Evolutionary conservation across 139 green algal species (phyloP).

Genomic region (Limnomonas spitsbergensis): DNA sequence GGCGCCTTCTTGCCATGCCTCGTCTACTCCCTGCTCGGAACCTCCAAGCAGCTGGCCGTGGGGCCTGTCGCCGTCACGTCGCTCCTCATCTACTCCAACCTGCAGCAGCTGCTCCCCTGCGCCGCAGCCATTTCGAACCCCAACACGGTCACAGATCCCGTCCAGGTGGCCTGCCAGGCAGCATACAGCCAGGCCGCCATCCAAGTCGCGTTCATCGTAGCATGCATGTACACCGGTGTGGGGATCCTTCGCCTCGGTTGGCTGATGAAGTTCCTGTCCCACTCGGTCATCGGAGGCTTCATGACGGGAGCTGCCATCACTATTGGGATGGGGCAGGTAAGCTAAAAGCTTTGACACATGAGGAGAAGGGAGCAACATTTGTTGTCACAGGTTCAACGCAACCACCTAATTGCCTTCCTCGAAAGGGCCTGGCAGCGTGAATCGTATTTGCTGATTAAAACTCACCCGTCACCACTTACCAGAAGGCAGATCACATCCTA

Average conservation of each 20-base stretch:
- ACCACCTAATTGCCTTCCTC: background rate
- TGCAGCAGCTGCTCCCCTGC: constrained; percentile 25
- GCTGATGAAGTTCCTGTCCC: constrained; percentile 81
- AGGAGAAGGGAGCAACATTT: too few species aligned
- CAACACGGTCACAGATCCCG: constrained; percentile 26
- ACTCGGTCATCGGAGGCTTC: constrained; percentile 83
- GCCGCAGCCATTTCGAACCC: constrained; percentile 22
- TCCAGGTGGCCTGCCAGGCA: constrained; percentile 24
- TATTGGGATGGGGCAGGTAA: constrained; percentile 64
- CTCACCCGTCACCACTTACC: too few species aligned
- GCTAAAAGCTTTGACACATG: too few species aligned
- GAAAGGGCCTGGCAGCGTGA: background rate
- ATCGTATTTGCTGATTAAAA: background rate
- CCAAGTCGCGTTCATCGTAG: constrained; percentile 66
- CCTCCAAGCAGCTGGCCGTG: constrained; percentile 33
- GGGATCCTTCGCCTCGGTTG: constrained; percentile 80
- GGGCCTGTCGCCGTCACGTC: constrained; percentile 33
- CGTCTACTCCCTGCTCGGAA: constrained; percentile 73
- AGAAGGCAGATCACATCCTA: too few species aligned
- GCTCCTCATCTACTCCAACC: constrained; percentile 24
- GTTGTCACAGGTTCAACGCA: too few species aligned
- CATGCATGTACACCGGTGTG: constrained; percentile 65
- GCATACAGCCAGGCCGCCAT: constrained; percentile 27
- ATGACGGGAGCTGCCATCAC: constrained; percentile 83
- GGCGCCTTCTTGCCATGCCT: constrained; percentile 76